A percentile compares a stretch with the other conserved stretches of the same genome.
phyloP scores from a whole-genome alignment of 306 rosid genomes.

The Delonix regia region DNA sequence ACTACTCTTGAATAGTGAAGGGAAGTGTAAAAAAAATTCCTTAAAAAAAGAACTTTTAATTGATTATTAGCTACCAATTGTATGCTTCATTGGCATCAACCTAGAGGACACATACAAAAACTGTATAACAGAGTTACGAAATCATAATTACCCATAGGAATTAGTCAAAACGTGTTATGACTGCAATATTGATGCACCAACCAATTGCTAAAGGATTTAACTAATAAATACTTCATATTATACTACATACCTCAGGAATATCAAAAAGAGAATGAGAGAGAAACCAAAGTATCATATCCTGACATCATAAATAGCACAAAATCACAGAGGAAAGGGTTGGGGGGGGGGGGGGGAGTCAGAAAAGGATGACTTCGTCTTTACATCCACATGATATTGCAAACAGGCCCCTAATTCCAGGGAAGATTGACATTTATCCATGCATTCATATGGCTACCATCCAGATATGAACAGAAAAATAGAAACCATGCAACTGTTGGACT shows the following conservation, averaged over 20 bases:
- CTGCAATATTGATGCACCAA: constrained; percentile 2
- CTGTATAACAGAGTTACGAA: neutral
- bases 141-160: neutral
- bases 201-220: constrained; percentile 11
- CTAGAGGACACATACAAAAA: neutral
- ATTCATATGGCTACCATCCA: neutral
- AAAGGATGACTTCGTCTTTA: constrained; percentile 2
- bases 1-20: too few relatives aligned
- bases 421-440: constrained; percentile 27
- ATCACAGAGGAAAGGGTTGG: neutral
- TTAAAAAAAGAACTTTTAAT: too few relatives aligned
- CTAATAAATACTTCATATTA: neutral
- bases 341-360: neutral
- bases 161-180: neutral
- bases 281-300: neutral
- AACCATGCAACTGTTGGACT: constrained; percentile 2
- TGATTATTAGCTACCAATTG: too few relatives aligned
- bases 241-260: neutral
- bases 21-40: too few relatives aligned
- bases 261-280: constrained; percentile 5
- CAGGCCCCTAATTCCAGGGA: constrained; percentile 9
- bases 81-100: neutral
- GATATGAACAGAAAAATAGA: constrained; percentile 19
- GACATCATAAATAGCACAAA: constrained; percentile 30
- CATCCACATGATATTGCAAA: constrained; percentile 13